These are phyloP conservation scores for Lophiotrema nucula DNA, from an alignment of 495 filamentous ascomycete genomes.

Conservation along the genomic window DNA sequence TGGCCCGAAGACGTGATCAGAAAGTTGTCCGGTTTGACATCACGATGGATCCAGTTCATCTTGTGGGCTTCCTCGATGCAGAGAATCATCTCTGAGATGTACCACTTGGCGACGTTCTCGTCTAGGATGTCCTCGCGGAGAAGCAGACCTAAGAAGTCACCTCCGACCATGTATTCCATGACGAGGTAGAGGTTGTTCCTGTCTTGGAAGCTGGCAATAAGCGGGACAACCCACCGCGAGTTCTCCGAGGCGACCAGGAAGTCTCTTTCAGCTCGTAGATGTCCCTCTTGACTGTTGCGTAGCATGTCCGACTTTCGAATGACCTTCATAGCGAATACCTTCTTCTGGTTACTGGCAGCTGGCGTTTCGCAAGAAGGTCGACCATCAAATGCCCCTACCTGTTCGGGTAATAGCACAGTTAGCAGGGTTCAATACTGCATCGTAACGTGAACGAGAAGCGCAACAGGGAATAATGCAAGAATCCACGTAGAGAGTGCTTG, in stretches of 20 bases:
- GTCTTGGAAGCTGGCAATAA: slow-evolving; percentile 89
- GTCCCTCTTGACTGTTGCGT: slow-evolving; percentile 83
- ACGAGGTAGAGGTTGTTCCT: slow-evolving; percentile 78
- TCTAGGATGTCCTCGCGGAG: slow-evolving; percentile 77
- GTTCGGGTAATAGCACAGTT: too few species aligned
- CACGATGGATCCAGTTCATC: slow-evolving; percentile 86
- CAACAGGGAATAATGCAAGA: too few species aligned
- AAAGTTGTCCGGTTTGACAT: slow-evolving; percentile 97
- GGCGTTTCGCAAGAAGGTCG: too few species aligned
- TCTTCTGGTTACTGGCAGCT: slow-evolving; percentile 18
- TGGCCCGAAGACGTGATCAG: slow-evolving; percentile 84
- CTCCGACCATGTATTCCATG: slow-evolving; percentile 97
- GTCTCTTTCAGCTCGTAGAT: slow-evolving; percentile 86
- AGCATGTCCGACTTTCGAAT: slow-evolving; percentile 92
- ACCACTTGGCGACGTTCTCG: slow-evolving; percentile 77
- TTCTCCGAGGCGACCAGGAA: slow-evolving; percentile 82
- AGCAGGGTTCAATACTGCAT: too few species aligned
- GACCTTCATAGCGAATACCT: slow-evolving; percentile 91
- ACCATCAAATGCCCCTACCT: too few species aligned
- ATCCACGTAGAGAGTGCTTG: too few species aligned
- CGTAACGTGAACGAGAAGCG: too few species aligned
- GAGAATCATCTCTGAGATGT: slow-evolving; percentile 90
- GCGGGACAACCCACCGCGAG: slow-evolving; percentile 82
- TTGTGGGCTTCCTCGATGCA: slow-evolving; percentile 91
- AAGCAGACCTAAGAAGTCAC: slow-evolving; percentile 83